Evolutionary conservation across 1,284 basidiomycete species (phyloP).

Genomic region (Cerrena zonata): DNA sequence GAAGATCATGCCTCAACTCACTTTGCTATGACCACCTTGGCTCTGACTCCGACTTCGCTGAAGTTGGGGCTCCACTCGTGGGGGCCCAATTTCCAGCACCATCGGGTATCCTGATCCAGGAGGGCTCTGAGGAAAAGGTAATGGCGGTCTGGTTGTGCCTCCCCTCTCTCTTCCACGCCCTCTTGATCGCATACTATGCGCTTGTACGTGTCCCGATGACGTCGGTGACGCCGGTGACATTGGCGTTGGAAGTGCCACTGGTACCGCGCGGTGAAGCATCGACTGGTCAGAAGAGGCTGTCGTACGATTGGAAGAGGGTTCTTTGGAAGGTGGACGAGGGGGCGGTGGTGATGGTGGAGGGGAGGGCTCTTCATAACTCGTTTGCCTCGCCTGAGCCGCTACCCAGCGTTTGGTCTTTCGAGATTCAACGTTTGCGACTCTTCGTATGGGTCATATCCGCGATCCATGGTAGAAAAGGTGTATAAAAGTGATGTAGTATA

Average conservation of each 20-base stretch:
- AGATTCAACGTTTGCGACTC: background rate
- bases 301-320: slow-evolving; percentile 1
- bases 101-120: slow-evolving; percentile 23
- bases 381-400: background rate
- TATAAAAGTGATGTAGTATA: background rate
- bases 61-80: slow-evolving; percentile 9
- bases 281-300: slow-evolving; percentile 2
- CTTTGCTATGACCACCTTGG: slow-evolving; percentile 1
- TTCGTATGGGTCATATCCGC: background rate
- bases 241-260: background rate
- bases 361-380: background rate
- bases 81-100: slow-evolving; percentile 17
- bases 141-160: background rate
- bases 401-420: slow-evolving; percentile 1
- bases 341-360: background rate
- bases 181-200: background rate
- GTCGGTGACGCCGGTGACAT: background rate
- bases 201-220: background rate
- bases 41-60: slow-evolving; percentile 1
- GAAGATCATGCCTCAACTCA: background rate
- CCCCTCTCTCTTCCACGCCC: background rate
- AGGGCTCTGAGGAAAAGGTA: slow-evolving; percentile 25
- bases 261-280: background rate
- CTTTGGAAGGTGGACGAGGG: background rate
- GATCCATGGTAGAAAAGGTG: background rate